Evolutionary conservation across 2,329 filamentous ascomycete species (phyloP).

Genomic region (Ploettnerulaceae sp.): DNA sequence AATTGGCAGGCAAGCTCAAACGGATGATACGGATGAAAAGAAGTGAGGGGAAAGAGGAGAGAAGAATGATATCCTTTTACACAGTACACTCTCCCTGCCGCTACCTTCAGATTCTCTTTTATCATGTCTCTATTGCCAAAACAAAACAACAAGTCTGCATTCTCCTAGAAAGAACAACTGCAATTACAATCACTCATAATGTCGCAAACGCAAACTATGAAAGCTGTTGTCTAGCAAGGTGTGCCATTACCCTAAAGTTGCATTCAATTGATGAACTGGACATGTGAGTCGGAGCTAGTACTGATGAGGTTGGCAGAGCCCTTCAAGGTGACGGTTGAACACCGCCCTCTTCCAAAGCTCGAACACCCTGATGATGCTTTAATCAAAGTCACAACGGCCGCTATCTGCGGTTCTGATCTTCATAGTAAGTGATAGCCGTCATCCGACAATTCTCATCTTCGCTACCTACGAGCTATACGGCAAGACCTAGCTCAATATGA

Average conservation of each 20-base stretch:
- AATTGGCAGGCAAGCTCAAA: slow-evolving; percentile 1
- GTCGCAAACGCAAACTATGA: slow-evolving; percentile 26
- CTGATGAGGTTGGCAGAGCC: slow-evolving; percentile 19
- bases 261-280: background rate
- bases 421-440: slow-evolving; percentile 29
- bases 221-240: slow-evolving; percentile 27
- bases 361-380: slow-evolving; percentile 44
- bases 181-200: slow-evolving; percentile 10
- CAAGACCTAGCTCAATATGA: too few relatives aligned
- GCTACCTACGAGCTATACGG: background rate
- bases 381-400: slow-evolving; percentile 41
- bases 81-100: background rate
- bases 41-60: background rate
- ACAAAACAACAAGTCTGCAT: background rate
- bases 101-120: too few relatives aligned
- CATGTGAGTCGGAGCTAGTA: slow-evolving; percentile 5
- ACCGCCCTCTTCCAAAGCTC: slow-evolving; percentile 53
- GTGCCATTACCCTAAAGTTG: background rate
- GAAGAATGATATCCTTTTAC: background rate
- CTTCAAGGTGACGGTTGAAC: slow-evolving; percentile 51
- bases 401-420: slow-evolving; percentile 28
- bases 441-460: too few relatives aligned
- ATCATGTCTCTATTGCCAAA: background rate
- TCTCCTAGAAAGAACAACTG: background rate
- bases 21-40: background rate